phyloP scores from a whole-genome alignment of 192 early-diverging fungal species.

The Haplosporangium gracile region DNA sequence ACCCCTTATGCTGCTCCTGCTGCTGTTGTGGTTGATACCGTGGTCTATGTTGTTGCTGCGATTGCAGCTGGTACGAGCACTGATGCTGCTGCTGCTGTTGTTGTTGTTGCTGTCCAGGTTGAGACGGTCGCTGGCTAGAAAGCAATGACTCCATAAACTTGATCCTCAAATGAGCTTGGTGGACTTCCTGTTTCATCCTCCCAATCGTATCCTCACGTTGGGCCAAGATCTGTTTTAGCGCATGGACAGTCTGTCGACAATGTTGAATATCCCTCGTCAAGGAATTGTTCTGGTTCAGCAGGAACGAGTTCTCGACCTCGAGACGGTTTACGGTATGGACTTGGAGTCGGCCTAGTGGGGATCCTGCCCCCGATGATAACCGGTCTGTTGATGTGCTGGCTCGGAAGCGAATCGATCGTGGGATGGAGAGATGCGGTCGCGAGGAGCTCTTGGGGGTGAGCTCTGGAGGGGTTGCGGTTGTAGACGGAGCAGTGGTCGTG shows the following conservation, averaged over 20 bases:
- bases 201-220: conserved; percentile 36
- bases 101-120: background rate
- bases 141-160: conserved; percentile 41
- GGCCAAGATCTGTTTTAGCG: conserved; percentile 22
- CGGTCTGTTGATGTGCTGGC: background rate
- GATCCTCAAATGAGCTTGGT: conserved; percentile 22
- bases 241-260: conserved; percentile 36
- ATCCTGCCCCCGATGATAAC: background rate
- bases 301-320: conserved; percentile 44
- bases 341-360: background rate
- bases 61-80: background rate
- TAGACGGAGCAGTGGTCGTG: background rate
- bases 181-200: conserved; percentile 20
- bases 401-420: background rate
- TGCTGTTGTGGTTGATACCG: background rate
- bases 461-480: background rate
- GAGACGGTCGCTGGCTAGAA: conserved; percentile 1
- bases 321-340: conserved; percentile 33
- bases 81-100: background rate
- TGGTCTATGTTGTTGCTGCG: background rate
- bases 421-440: background rate
- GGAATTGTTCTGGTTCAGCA: conserved; percentile 29
- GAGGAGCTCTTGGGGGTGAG: background rate
- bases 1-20: background rate
- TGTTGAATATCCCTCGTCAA: conserved; percentile 39